Conservation (phyloP, 805 yeast species). For the Candida piceae region DNA sequence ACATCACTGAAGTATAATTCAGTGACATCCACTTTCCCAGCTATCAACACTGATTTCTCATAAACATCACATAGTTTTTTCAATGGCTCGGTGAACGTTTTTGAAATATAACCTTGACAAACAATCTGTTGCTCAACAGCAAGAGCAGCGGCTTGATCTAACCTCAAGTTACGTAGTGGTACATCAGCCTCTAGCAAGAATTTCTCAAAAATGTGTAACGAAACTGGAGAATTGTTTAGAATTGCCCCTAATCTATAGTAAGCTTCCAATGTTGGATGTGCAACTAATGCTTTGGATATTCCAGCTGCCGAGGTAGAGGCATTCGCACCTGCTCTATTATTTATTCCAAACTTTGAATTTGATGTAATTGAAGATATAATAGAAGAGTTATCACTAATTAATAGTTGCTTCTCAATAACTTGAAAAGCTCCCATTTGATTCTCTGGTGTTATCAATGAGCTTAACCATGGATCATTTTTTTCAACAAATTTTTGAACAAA, state of each 20-base stretch:
- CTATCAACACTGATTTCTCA: constrained; percentile 31
- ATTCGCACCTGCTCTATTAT: neutral
- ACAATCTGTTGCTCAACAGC: constrained; percentile 57
- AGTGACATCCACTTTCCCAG: constrained; percentile 44
- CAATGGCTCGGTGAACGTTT: constrained; percentile 32
- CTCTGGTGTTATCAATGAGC: constrained; percentile 24
- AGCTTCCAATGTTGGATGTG: constrained; percentile 48
- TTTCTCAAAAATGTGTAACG: constrained; percentile 52
- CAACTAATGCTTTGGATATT: constrained; percentile 18
- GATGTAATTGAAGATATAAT: constrained; percentile 24
- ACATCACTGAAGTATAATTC: constrained; percentile 60
- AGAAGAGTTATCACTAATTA: constrained; percentile 26
- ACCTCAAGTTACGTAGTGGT: constrained; percentile 30
- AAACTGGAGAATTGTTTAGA: constrained; percentile 47
- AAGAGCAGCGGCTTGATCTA: constrained; percentile 37
- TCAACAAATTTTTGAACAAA: constrained; percentile 53
- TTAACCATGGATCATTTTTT: constrained; percentile 36
- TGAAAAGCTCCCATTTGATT: constrained; percentile 29
- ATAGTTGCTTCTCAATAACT: constrained; percentile 21
- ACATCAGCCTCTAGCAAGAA: constrained; percentile 56
- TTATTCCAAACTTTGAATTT: constrained; percentile 10
- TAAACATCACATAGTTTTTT: constrained; percentile 44
- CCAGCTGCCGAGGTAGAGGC: constrained; percentile 4
- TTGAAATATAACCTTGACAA: constrained; percentile 56
- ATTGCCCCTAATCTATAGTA: constrained; percentile 45